Evolutionary conservation across 75 land plant species (phyloP), one percentile per base, ranked within the genome.

Genomic region (Chamaecyparis obtusa): DNA sequence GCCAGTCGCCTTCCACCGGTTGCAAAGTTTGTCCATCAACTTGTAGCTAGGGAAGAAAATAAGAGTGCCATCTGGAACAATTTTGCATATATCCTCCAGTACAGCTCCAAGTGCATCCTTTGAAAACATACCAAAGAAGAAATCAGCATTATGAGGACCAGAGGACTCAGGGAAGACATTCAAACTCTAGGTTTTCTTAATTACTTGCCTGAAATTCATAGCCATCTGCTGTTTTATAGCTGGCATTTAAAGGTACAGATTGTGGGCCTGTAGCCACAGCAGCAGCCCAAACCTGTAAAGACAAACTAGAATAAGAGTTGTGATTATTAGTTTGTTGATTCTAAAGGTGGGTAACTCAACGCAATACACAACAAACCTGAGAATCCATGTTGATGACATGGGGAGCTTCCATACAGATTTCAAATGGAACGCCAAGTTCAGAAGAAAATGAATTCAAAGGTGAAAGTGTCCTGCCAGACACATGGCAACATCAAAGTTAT

Each of bases 1-100:
- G 72, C 98, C 97, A 74, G 99, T 98, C 87, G 93, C 91, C 82
- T 86, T 86, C 99, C 99, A 98, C 13, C 99, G 96, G 71, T 49
- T 77, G 64, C 92, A 89, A 0, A 98, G 90, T 90, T 94, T 96
- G 32, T 95, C 96, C 89, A 98, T 86, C 79, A 98, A 87, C 85
- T 96, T 98, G 86, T 96, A 98, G 88, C 99, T 98, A 39, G 99
- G 99, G 83, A 98, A 98, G 88, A 98, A 98, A 41, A 95, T 93
- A 74, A 98, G 93, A 76, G 89, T 92, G 54, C 99, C 99, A 87
- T 93, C 96, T 15, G 99, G 99, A 36, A 92, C 92, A 71, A 93
- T 87, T 86, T 92, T 94, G 90, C 88, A 96, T 21, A 98, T 93
- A 84, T 98, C 97, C 88, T 96, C 98, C 78, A 98, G 85, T 7